Conservation (phyloP, 495 filamentous ascomycete species). For the Podospora fimiseda region DNA sequence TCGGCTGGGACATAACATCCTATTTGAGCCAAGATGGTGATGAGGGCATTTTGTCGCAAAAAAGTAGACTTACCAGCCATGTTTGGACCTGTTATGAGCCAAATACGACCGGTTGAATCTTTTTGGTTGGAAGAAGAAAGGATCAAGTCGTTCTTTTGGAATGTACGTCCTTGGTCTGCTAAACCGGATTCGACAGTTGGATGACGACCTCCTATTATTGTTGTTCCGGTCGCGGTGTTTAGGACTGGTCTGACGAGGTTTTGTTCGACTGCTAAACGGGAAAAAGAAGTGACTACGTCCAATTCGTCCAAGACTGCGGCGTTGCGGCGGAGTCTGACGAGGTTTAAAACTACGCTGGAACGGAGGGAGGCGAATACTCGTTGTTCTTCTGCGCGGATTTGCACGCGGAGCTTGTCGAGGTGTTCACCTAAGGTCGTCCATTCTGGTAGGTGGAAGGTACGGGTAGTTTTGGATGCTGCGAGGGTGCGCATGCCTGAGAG, state of each 20-base stretch:
- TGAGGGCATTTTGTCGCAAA: constrained; percentile 87
- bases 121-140: constrained; percentile 32
- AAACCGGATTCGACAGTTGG: constrained; percentile 82
- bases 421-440: constrained; percentile 75
- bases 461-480: constrained; percentile 73
- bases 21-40: constrained; percentile 85
- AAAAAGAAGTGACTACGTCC: constrained; percentile 80
- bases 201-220: constrained; percentile 76
- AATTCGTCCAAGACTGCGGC: constrained; percentile 85
- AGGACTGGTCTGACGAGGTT: constrained; percentile 66
- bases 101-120: constrained; percentile 66
- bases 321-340: constrained; percentile 80
- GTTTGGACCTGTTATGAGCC: constrained; percentile 96
- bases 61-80: constrained; percentile 98
- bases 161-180: constrained; percentile 69
- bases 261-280: constrained; percentile 67
- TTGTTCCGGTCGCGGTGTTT: constrained; percentile 40
- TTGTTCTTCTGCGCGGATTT: constrained; percentile 75
- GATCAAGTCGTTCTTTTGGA: constrained; percentile 82
- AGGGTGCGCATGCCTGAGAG: constrained; percentile 53
- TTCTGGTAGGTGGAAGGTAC: constrained; percentile 72
- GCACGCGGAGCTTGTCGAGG: constrained; percentile 65
- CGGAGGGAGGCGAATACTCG: constrained; percentile 65
- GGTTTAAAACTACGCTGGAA: constrained; percentile 64
- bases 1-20: constrained; percentile 87